Evolutionary conservation across 2,329 filamentous ascomycete genomes (phyloP).

Genomic region (Cucurbitaria berberidis): DNA sequence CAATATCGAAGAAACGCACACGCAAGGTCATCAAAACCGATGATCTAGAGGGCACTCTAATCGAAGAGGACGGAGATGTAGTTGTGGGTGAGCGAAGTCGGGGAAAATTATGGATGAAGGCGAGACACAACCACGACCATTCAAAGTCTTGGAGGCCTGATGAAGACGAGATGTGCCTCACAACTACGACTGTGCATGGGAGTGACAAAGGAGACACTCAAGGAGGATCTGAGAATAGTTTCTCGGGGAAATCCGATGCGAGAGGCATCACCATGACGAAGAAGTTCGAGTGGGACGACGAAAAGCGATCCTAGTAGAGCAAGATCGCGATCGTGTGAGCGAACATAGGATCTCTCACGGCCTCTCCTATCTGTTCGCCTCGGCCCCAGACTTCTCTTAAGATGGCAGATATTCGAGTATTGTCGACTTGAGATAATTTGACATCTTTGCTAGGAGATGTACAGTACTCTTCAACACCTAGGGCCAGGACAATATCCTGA

Average conservation of each 20-base stretch:
- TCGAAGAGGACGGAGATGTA: background rate
- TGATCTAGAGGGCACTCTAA: slow-evolving; percentile 18
- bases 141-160: slow-evolving; percentile 24
- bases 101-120: slow-evolving; percentile 3
- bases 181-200: slow-evolving; percentile 20
- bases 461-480: no score
- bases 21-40: slow-evolving; percentile 24
- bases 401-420: no score
- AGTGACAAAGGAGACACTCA: slow-evolving; percentile 6
- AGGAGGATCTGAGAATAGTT: background rate
- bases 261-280: slow-evolving; percentile 23
- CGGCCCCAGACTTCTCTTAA: no score
- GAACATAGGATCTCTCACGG: no score
- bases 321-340: no score
- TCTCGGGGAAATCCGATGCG: slow-evolving; percentile 1
- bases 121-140: slow-evolving; percentile 9
- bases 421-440: no score
- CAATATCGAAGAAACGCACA: slow-evolving; percentile 29
- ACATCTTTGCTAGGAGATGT: background rate
- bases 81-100: background rate
- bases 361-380: no score
- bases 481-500: no score
- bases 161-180: slow-evolving; percentile 30
- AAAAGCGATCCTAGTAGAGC: background rate
- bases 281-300: slow-evolving; percentile 31